Evolutionary conservation across 768 basidiomycete genomes (phyloP).

Genomic region (Psilocybe sp.): DNA sequence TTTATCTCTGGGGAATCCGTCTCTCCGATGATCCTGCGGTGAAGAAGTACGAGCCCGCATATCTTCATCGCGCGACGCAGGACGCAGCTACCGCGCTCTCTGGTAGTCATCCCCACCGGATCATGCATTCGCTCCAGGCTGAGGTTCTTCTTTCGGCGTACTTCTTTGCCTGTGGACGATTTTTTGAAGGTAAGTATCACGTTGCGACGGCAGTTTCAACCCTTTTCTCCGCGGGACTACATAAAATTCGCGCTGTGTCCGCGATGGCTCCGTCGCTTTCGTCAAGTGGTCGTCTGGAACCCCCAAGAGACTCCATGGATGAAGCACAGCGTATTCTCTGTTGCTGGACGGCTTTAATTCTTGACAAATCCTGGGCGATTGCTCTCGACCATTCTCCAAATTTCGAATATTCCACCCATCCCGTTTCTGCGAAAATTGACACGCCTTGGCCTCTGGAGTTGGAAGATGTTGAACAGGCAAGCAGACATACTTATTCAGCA

Average conservation of each 20-base stretch:
- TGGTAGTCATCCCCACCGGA: constrained; percentile 34
- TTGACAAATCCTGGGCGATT: constrained; percentile 41
- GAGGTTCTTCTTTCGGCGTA: constrained; percentile 56
- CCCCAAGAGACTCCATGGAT: constrained; percentile 25
- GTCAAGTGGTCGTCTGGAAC: constrained; percentile 14
- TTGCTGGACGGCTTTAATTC: constrained; percentile 31
- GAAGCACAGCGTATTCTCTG: constrained; percentile 36
- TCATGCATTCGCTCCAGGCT: constrained; percentile 50
- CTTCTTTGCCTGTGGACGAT: constrained; percentile 48
- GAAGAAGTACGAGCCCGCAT: constrained; percentile 25
- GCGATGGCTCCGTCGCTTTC: constrained; percentile 4
- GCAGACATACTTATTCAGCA: background rate
- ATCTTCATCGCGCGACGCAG: constrained; percentile 42
- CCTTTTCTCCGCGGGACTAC: constrained; percentile 32
- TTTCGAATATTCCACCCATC: constrained; percentile 16
- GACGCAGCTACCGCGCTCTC: constrained; percentile 35
- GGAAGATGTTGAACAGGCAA: constrained; percentile 31
- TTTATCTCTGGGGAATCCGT: constrained; percentile 37
- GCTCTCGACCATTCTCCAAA: constrained; percentile 35
- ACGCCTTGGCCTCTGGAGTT: constrained; percentile 38
- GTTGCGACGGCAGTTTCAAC: constrained; percentile 34
- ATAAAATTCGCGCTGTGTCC: constrained; percentile 27
- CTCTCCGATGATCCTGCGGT: constrained; percentile 27
- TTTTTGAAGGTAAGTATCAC: constrained; percentile 45
- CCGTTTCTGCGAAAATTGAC: constrained; percentile 23